Evolutionary conservation across 2,329 filamentous ascomycete genomes (phyloP), one percentile per base, ranked within the genome.

Genomic region (Trichoderma sp.): DNA sequence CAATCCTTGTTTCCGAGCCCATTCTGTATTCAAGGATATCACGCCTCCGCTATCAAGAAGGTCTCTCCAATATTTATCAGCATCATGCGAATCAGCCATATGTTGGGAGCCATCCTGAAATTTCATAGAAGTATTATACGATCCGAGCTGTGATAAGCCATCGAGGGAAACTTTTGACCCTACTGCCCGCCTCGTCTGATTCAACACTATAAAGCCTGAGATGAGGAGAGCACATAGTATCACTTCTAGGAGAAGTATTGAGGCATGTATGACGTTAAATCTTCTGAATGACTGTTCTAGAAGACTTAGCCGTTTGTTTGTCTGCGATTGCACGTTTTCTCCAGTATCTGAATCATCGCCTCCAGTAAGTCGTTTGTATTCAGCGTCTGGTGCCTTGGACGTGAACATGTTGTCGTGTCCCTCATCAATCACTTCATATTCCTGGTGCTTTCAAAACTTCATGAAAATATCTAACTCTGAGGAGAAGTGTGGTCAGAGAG

Each of bases 1-100:
- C 11, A 73, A 68, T 5, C 71, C 73, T 34, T 73, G 70, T 2
- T 65, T 34, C 3, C 30, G 66, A 26, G 73, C 72, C 73, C 69
- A 74, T 26, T 72, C 53, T 28, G 65, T 73, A 32, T 71, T 64
- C n/a, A 74, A 20, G 0, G 73, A 74, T 13, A 73, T 66, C 3
- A 73, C 73, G 4, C 73, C 70, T 30, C 69, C 70, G 9, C 57
- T 70, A 20, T 67, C 69, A 9, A 74, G 66, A 28, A 74, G 66
- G 0, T 53, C 28, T 23, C 6, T 53, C 62, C 62, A 34, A 17
- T 65, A 50, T 9, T 26, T n/a, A 20, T 53, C 43, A 7, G 62
- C 43, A 23, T 53, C 39, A 2, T 17, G 62, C 1, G 62, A 23
- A 7, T 32, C 17, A 4, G 62, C 28, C 36, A 65, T 28, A 5